Base-by-base conservation (phyloP, 495 filamentous ascomycete species). In the Rostrohypoxylon terebratum region DNA sequence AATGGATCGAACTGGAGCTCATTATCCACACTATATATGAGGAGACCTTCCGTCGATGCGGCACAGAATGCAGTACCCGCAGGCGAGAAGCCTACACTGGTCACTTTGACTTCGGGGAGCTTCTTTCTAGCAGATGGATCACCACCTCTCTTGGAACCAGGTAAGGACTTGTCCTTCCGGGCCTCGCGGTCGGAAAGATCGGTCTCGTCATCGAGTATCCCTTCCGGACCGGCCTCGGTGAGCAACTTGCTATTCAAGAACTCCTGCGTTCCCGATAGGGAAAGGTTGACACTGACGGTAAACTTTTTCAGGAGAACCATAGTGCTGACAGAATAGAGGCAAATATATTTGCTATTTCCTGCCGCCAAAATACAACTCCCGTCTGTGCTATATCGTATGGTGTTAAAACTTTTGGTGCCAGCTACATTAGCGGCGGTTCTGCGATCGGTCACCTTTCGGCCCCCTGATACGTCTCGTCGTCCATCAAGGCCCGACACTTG, bases 301-400 rank as follows among this genome's bases (percentile, higher is more conserved):
- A 90, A 98, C 71, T 97, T 97, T 73, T 95, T 97, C 61, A 97
- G 82, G n/a, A 99, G 83, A 3, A 93, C 92, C 74, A 94, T 93
- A 3, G 94, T 95, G 47, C 87, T 86, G 21, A 96, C 92, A 55
- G 96, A 94, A 79, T 99, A 99, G 60, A 99, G 83, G 76, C 96
- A 98, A 31, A 99, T 97, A 76, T 93, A 97, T 82, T 98, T 99
- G 88, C 93, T 97, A 80, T 94, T 97, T 5, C 96, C 96, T 54
- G 87, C 94, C 0, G 94, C 95, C 44, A 99, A 83, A 21, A 98
- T 85, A 78, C 94, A 98, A 61, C 88, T 90, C 44, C 96, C 96
- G 74, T 99, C 96, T 1, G 93, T 90, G 72, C 92, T 96, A 81
- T 98, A 99, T 44, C 88, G 88, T 69, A 99, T 90, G 59, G 90